Percentiles rank a stretch among this genome's conserved stretches.
phyloP scores from a whole-genome alignment of 257 asterid genomes.

The Rehmannia glutinosa region DNA sequence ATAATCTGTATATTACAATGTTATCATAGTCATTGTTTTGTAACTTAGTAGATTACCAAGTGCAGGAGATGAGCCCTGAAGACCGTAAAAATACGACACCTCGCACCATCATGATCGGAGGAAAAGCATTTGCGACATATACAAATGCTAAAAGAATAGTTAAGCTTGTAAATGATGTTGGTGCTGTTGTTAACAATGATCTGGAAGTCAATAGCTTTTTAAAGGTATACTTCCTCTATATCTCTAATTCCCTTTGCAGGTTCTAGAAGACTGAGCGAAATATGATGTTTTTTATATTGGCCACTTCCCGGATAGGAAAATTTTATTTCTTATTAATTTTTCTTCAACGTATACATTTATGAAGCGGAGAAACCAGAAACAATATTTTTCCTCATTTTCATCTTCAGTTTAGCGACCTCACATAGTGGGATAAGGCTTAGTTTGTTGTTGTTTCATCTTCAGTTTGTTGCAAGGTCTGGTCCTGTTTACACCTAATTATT shows the following conservation, averaged over 20 bases:
- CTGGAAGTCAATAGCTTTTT: conserved; percentile 84
- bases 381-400: too few species aligned
- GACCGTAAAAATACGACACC: conserved; percentile 74
- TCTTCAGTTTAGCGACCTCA: too few species aligned
- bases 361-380: too few species aligned
- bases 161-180: conserved; percentile 94
- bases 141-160: conserved; percentile 96
- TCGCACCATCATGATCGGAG: conserved; percentile 97
- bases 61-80: conserved; percentile 94
- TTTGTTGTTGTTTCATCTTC: too few species aligned
- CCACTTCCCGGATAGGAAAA: neutral
- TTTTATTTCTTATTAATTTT: neutral
- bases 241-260: conserved; percentile 6
- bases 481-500: too few species aligned
- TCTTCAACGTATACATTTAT: too few species aligned
- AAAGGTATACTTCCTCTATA: conserved; percentile 48
- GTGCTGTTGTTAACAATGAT: conserved; percentile 85
- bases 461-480: too few species aligned
- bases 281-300: neutral
- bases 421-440: too few species aligned
- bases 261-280: neutral
- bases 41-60: conserved; percentile 7
- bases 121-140: conserved; percentile 98
- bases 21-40: neutral
- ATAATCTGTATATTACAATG: neutral